Base-by-base conservation (phyloP, 352 stramenopile species). In the Pythium rhizo-oryzae region DNA sequence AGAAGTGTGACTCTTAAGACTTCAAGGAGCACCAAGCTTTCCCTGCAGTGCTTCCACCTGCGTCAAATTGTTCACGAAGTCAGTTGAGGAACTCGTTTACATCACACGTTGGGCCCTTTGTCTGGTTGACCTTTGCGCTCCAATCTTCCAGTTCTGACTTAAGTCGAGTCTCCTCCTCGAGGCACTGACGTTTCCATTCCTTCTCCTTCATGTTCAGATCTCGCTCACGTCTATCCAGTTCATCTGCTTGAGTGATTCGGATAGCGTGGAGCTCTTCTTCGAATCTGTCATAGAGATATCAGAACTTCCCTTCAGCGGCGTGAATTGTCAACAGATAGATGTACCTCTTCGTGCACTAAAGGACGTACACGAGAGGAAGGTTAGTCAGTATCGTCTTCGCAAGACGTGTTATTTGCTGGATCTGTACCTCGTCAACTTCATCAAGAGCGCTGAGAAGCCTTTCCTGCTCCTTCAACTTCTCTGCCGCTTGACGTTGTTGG, bases 111-210 rank as follows among this genome's bases (percentile, higher is more conserved):
- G 4, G 30, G 18, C 16, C 6, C 52, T 13, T 33, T 23, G 12
- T 43, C 12, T 28, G 19, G 37, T 16, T 30, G 57, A 74, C 69
- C 64, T 76, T 76, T 37, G 59, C 43, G 18, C 19, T 64, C 63
- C 62, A 71, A 35, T 64, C 59, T 41, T 66, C 19, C 15, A 72
- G 39, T 33, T 76, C 59, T 19, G 18, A 15, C 35, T 71, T 62
- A 1, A 76, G 51, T 35, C 59, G 35, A 19, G 46, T 53, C 65
- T 76, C 63, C 59, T 69, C 46, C 12, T 71, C 63, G 13, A 63
- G 46, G 28, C 63, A 68, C 44, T 55, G 39, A 18, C 50, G 54
- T 24, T 71, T 69, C 69, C 63, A 76, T 24, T 51, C 55, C 1
- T 58, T 4, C 28, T 72, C 69, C 39, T 72, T 57, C 5, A 60